Percentiles rank a stretch among this genome's conserved stretches.
phyloP scores from a whole-genome alignment of 176 grass and related monocot genomes.

The Cymbopogon citratus region DNA sequence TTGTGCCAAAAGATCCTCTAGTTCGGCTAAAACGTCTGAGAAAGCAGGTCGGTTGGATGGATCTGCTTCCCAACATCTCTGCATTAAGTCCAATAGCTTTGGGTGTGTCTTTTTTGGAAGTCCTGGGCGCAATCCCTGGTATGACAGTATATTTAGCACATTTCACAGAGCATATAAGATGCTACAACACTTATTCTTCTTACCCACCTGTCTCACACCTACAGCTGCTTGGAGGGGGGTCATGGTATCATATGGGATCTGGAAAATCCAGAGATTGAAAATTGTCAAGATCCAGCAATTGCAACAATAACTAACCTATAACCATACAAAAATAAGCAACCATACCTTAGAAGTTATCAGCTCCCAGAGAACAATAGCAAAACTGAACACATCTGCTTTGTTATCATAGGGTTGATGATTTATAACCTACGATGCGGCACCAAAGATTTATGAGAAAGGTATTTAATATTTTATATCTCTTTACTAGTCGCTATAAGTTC shows the following conservation, averaged over 20 bases:
- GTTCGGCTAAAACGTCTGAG: conserved; percentile 57
- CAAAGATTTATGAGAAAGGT: conserved; percentile 16
- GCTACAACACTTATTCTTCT: neutral
- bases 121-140: conserved; percentile 73
- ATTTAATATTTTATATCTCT: neutral
- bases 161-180: neutral
- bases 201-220: conserved; percentile 80
- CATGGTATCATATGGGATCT: conserved; percentile 96
- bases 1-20: conserved; percentile 72
- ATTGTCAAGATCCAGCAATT: conserved; percentile 16
- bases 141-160: conserved; percentile 17
- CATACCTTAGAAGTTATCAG: conserved; percentile 81
- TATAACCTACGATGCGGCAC: conserved; percentile 66
- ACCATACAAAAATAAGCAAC: neutral
- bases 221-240: conserved; percentile 95
- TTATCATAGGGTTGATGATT: conserved; percentile 92
- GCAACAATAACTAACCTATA: neutral
- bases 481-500: neutral
- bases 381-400: conserved; percentile 98
- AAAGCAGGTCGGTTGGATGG: conserved; percentile 75
- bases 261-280: conserved; percentile 10
- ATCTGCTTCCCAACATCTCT: conserved; percentile 72
- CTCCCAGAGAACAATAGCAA: conserved; percentile 98
- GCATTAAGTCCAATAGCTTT: conserved; percentile 66
- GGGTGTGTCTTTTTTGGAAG: conserved; percentile 66